These are phyloP conservation scores for Cudoniella acicularis DNA, from an alignment of 495 filamentous ascomycete genomes.

Conservation along the genomic window DNA sequence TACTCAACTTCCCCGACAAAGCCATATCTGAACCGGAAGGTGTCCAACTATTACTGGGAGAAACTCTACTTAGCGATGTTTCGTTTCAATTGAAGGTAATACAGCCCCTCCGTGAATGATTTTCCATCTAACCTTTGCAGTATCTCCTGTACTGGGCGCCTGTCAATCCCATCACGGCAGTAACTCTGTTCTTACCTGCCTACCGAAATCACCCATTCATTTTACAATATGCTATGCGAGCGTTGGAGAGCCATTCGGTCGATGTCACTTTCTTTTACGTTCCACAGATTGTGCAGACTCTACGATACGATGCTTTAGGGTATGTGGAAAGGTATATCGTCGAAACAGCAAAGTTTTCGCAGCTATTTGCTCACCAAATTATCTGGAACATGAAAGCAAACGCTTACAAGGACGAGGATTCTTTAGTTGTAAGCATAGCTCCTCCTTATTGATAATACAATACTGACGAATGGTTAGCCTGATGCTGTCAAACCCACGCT, in stretches of 20 bases:
- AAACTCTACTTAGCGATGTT: slow-evolving; percentile 71
- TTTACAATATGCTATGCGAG: slow-evolving; percentile 95
- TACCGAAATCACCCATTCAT: slow-evolving; percentile 95
- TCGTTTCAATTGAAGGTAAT: slow-evolving; percentile 77
- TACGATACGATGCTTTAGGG: slow-evolving; percentile 91
- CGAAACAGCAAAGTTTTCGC: slow-evolving; percentile 92
- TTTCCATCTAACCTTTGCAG: slow-evolving; percentile 44
- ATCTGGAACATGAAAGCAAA: slow-evolving; percentile 99
- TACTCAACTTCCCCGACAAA: slow-evolving; percentile 79
- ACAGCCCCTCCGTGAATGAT: not conserved
- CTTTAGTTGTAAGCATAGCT: slow-evolving; percentile 66
- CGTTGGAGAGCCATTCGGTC: slow-evolving; percentile 86
- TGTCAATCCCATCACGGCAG: slow-evolving; percentile 86
- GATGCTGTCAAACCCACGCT: slow-evolving; percentile 90
- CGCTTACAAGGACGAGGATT: slow-evolving; percentile 95
- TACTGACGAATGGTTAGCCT: slow-evolving; percentile 55
- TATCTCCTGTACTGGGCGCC: slow-evolving; percentile 94
- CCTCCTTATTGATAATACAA: not conserved
- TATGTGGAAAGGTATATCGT: slow-evolving; percentile 96
- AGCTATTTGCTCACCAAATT: slow-evolving; percentile 96
- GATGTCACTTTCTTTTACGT: slow-evolving; percentile 99
- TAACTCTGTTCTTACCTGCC: slow-evolving; percentile 87
- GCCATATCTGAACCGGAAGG: slow-evolving; percentile 75
- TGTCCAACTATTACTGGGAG: slow-evolving; percentile 75
- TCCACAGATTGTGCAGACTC: slow-evolving; percentile 91